phyloP scores from a whole-genome alignment of 2,329 filamentous ascomycete species.

The Alternaria alternata region DNA sequence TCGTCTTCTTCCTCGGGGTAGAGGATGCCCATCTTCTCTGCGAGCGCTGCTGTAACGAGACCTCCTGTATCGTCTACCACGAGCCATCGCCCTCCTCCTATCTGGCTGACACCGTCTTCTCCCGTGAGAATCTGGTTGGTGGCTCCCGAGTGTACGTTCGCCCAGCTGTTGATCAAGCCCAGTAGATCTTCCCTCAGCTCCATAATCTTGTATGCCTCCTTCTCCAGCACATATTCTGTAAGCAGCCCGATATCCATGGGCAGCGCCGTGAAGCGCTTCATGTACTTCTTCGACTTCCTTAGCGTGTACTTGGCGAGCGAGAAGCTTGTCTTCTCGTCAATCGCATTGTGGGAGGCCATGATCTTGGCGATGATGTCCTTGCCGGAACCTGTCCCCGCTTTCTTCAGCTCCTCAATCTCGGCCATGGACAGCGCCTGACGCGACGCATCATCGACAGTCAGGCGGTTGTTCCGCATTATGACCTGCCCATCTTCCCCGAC shows the following conservation, averaged over 20 bases:
- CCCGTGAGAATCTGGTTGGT: constrained; percentile 40
- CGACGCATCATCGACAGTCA: constrained; percentile 68
- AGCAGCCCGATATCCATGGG: constrained; percentile 82
- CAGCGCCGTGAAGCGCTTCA: constrained; percentile 84
- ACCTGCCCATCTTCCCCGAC: constrained; percentile 58
- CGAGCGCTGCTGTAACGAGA: constrained; percentile 80
- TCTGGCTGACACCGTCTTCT: constrained; percentile 45
- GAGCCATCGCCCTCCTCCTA: constrained; percentile 72
- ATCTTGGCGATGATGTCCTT: constrained; percentile 93
- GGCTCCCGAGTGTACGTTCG: constrained; percentile 82
- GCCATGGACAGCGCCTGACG: constrained; percentile 78
- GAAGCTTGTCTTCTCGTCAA: constrained; percentile 94
- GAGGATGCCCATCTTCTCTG: constrained; percentile 87
- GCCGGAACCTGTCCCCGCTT: constrained; percentile 77
- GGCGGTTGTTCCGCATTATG: constrained; percentile 68
- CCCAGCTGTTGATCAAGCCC: constrained; percentile 85
- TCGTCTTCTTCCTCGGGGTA: constrained; percentile 57
- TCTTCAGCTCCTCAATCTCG: constrained; percentile 76
- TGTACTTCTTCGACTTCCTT: constrained; percentile 91
- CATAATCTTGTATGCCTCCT: constrained; percentile 80
- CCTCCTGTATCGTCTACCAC: constrained; percentile 89
- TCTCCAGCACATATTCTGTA: constrained; percentile 80
- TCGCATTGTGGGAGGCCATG: constrained; percentile 83
- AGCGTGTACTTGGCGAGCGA: constrained; percentile 96
- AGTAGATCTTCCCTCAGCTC: constrained; percentile 87